These are phyloP conservation scores for Agastache rugosa DNA, from an alignment of 257 asterid species.

Conservation along the genomic window DNA sequence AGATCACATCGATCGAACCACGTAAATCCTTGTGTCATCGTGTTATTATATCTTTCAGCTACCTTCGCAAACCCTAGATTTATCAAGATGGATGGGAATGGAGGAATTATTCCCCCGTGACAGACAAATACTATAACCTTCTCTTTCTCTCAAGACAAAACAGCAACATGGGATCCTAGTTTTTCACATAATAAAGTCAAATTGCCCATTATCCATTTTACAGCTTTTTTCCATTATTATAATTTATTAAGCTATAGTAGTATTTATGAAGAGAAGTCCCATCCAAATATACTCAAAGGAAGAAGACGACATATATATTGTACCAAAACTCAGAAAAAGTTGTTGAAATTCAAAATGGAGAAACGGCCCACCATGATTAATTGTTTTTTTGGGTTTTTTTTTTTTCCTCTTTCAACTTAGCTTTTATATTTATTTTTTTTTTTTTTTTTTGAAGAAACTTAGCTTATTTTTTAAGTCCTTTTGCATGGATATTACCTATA, in stretches of 20 bases:
- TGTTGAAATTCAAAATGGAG: background rate
- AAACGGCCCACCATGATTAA: background rate
- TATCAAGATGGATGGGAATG: too few species aligned
- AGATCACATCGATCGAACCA: too few species aligned
- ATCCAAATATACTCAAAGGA: background rate
- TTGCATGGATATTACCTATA: too few species aligned
- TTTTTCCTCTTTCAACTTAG: background rate
- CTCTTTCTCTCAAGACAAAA: background rate
- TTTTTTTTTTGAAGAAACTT: too few species aligned
- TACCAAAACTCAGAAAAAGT: background rate
- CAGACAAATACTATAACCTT: background rate
- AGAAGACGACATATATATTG: background rate
- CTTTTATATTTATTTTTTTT: too few species aligned
- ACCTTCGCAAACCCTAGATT: too few species aligned
- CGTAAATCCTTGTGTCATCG: too few species aligned
- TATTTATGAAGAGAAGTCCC: constrained; percentile 19
- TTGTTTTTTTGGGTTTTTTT: background rate
- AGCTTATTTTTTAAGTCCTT: too few species aligned
- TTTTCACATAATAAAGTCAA: background rate
- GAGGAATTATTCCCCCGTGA: background rate
- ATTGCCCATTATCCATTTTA: background rate
- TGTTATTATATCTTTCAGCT: too few species aligned
- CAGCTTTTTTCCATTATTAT: constrained; percentile 8
- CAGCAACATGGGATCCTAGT: background rate
- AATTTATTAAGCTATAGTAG: background rate